Base-by-base conservation (phyloP, 164 flowering plant genomes). In the Berberis thunbergii region DNA sequence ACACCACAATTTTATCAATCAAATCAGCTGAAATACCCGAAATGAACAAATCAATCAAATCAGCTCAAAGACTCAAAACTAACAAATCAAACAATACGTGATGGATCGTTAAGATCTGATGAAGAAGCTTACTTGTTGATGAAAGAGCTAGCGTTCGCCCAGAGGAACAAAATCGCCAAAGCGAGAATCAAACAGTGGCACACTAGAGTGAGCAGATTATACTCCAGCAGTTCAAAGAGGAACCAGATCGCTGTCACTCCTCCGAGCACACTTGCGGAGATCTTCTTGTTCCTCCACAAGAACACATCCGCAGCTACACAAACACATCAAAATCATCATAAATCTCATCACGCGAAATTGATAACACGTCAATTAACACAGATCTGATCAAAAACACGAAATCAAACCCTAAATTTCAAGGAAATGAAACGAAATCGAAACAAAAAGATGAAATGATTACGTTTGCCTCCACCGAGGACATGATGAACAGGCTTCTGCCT, bases 201-300 rank as follows among this genome's bases (percentile, higher is more conserved):
- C 6, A 86, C 73, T 13, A 94, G 70, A 42, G 96, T 84, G 3
- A 94, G 85, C 57, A 94, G 73, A 58, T 91, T 91, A 74, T 88
- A 94, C 49, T 85, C 93, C 2, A 88, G 79, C 79, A 86, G 73
- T 64, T 91, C 98, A 62, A 94, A 94, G 41, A 91, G 74, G 71
- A 85, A 78, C 94, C 94, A 94, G n/a, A 80, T 46, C 3, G 79
- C 88, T 2, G 98, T 94, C 7, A 86, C 96, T 6, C 70, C 84
- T 55, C 87, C 93, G 40, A 93, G 83, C 11, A 81, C 91, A 40
- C 81, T 75, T 0, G 73, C 95, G 1, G 98, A 88, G 38, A 83
- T 73, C 80, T 93, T 88, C 81, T 88, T 90, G 76, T 93, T 84
- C 78, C 96, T 90, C 98, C 98, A 93, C 65, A 90, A 67, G 66